These are phyloP conservation scores for Penicillium concentricum DNA, from an alignment of 2,329 filamentous ascomycete genomes.

Conservation along the genomic window DNA sequence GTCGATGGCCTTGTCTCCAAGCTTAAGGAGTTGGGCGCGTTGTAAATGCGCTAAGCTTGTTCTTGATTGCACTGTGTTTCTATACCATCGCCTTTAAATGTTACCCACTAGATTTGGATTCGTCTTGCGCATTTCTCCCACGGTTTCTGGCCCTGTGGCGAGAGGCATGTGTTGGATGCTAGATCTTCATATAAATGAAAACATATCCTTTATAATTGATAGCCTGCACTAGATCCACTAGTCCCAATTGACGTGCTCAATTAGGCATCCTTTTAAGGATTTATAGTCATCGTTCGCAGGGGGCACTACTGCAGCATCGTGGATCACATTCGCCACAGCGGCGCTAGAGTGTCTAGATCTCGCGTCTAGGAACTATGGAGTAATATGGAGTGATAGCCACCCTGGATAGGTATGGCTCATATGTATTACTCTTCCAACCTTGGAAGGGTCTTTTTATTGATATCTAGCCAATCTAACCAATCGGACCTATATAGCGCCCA, in stretches of 20 bases:
- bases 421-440: neutral
- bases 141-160: constrained; percentile 2
- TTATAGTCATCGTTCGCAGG: neutral
- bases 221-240: neutral
- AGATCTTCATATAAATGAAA: constrained; percentile 4
- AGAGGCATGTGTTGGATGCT: constrained; percentile 1
- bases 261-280: neutral
- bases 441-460: neutral
- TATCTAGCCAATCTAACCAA: neutral
- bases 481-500: constrained; percentile 1
- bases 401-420: neutral
- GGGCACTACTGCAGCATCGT: neutral
- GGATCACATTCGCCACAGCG: constrained; percentile 1
- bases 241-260: neutral
- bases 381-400: neutral
- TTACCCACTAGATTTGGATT: constrained; percentile 10
- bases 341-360: constrained; percentile 5
- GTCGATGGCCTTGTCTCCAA: constrained; percentile 92
- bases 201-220: neutral
- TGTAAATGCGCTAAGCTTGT: constrained; percentile 52
- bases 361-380: neutral
- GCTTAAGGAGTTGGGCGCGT: constrained; percentile 91
- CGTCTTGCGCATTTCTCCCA: constrained; percentile 9
- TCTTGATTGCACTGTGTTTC: constrained; percentile 18
- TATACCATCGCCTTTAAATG: constrained; percentile 23